Conservation (phyloP, 139 green algal species). For the Chlamydomonas sp. region DNA sequence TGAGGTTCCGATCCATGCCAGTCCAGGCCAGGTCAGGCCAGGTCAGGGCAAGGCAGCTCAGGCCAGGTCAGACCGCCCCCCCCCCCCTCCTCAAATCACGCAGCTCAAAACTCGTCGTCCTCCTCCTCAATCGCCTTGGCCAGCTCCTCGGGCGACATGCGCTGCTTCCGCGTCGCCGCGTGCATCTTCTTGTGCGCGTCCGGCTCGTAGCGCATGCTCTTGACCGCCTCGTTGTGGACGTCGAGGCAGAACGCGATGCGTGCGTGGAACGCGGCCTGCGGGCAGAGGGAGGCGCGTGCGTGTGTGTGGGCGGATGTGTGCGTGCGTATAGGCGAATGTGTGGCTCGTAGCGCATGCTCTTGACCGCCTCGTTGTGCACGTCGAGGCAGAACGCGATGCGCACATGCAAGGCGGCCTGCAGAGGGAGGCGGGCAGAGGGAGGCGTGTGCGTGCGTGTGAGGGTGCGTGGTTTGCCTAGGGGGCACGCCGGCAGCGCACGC, state of each 20-base stretch:
- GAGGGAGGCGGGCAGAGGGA: neutral
- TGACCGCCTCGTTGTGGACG: conserved; percentile 89
- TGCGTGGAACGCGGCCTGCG: conserved; percentile 84
- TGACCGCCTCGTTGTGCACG: conserved; percentile 89
- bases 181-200: conserved; percentile 16
- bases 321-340: conserved; percentile 2
- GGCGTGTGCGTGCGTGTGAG: neutral
- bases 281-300: no score
- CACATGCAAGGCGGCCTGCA: conserved; percentile 79
- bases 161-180: neutral
- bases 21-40: no score
- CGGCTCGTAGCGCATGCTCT: conserved; percentile 43
- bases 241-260: conserved; percentile 95
- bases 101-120: conserved; percentile 8
- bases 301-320: no score
- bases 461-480: neutral
- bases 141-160: conserved; percentile 11
- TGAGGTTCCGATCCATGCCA: no score
- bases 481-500: neutral
- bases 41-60: no score
- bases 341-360: conserved; percentile 44
- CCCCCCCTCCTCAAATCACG: no score
- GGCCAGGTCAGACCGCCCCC: no score
- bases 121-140: conserved; percentile 12
- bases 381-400: conserved; percentile 95